A percentile compares a stretch with the other conserved stretches of the same genome.
phyloP scores from a whole-genome alignment of 1,139 yeast genomes.

The Petasospora fabianii region DNA sequence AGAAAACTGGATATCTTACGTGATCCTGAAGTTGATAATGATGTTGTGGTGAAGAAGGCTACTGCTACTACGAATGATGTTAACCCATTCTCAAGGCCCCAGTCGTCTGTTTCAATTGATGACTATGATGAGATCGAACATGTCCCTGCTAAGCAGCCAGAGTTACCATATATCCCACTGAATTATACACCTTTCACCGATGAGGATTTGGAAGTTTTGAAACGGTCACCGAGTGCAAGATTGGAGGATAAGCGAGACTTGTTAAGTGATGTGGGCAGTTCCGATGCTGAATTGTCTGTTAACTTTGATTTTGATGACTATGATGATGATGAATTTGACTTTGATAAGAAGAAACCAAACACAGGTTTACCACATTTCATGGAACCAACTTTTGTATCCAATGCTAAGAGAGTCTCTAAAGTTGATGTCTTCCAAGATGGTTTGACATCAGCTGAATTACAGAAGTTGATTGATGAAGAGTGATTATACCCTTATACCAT shows the following conservation, averaged over 20 bases:
- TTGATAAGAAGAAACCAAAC: constrained; percentile 6
- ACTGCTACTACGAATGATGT: too few relatives aligned
- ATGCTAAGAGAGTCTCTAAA: constrained; percentile 14
- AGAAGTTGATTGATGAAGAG: constrained; percentile 23
- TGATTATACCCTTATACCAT: too few relatives aligned
- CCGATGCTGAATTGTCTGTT: constrained; percentile 18
- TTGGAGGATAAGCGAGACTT: constrained; percentile 15
- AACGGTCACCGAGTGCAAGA: constrained; percentile 13
- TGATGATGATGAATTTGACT: constrained; percentile 9
- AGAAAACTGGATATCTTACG: constrained; percentile 18
- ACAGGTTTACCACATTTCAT: constrained; percentile 20
- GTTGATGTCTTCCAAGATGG: constrained; percentile 21
- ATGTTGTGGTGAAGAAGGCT: not conserved
- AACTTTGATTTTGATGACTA: constrained; percentile 16
- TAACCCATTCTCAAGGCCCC: not conserved
- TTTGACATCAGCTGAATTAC: constrained; percentile 20
- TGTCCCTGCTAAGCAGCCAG: constrained; percentile 32
- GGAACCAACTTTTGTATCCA: constrained; percentile 25
- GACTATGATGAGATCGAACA: constrained; percentile 39
- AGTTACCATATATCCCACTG: constrained; percentile 34
- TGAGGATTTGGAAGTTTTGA: constrained; percentile 23
- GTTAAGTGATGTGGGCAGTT: constrained; percentile 7
- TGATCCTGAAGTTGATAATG: constrained; percentile 12
- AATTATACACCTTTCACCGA: constrained; percentile 32
- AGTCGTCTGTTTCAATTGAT: constrained; percentile 7